Conservation (phyloP, 1,139 yeast genomes). For the Pichia sp. region DNA sequence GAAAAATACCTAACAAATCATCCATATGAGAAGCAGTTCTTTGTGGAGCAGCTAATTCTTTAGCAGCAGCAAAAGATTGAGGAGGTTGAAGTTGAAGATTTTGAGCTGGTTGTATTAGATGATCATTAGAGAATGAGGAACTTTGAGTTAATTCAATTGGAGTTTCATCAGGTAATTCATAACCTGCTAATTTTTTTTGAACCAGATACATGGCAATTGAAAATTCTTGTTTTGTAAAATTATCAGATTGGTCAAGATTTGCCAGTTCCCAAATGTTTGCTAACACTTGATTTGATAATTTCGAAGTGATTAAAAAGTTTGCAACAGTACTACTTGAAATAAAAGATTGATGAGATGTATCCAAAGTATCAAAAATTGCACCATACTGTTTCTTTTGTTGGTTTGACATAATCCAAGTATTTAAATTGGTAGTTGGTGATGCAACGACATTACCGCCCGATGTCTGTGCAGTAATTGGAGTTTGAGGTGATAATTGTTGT, state of each 20-base stretch:
- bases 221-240: conserved; percentile 74
- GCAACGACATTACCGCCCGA: conserved; percentile 19
- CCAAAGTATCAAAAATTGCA: conserved; percentile 68
- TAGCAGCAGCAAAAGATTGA: conserved; percentile 18
- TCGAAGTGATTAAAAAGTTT: conserved; percentile 81
- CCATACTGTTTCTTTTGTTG: conserved; percentile 76
- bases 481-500: conserved; percentile 2
- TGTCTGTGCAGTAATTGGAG: conserved; percentile 14
- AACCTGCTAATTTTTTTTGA: conserved; percentile 73
- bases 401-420: conserved; percentile 65
- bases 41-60: conserved; percentile 21
- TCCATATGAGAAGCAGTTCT: conserved; percentile 52
- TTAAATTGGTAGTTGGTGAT: conserved; percentile 39
- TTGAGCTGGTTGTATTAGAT: conserved; percentile 8
- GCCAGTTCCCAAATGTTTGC: conserved; percentile 95
- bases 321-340: conserved; percentile 81
- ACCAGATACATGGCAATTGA: conserved; percentile 91
- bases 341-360: conserved; percentile 54
- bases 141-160: conserved; percentile 26
- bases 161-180: conserved; percentile 54
- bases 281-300: conserved; percentile 73
- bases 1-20: conserved; percentile 47
- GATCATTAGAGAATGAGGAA: conserved; percentile 14
- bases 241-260: conserved; percentile 83
- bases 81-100: conserved; percentile 16